Conservation (phyloP, 352 stramenopile genomes). For the Pythium phragmitis region DNA sequence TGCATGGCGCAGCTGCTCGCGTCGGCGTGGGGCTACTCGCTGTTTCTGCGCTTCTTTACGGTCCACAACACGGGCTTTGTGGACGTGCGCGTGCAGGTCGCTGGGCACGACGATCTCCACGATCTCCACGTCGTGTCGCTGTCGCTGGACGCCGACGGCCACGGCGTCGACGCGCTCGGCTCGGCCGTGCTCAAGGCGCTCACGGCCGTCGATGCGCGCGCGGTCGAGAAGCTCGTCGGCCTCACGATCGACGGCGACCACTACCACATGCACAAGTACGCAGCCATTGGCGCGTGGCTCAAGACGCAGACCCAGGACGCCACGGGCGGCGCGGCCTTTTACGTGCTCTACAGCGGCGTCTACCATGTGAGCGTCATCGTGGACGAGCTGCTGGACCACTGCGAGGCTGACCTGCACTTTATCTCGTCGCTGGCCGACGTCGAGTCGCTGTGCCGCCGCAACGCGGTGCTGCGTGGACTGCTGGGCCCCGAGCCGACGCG, state of each 20-base stretch:
- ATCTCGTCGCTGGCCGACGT: slow-evolving; percentile 36
- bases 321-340: slow-evolving; percentile 36
- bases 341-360: slow-evolving; percentile 40
- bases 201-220: slow-evolving; percentile 33
- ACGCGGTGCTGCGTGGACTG: slow-evolving; percentile 23
- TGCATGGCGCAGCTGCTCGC: slow-evolving; percentile 36
- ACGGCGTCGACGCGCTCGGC: slow-evolving; percentile 32
- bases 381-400: slow-evolving; percentile 45
- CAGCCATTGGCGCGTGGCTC: slow-evolving; percentile 30
- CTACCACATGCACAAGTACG: slow-evolving; percentile 43
- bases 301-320: slow-evolving; percentile 26
- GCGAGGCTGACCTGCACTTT: slow-evolving; percentile 39
- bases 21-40: slow-evolving; percentile 41
- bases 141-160: slow-evolving; percentile 34
- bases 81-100: slow-evolving; percentile 40
- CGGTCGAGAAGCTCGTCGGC: slow-evolving; percentile 45
- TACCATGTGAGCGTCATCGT: slow-evolving; percentile 46
- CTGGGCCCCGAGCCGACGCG: slow-evolving; percentile 27
- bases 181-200: slow-evolving; percentile 30
- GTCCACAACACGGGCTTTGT: slow-evolving; percentile 39
- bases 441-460: slow-evolving; percentile 32
- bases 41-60: slow-evolving; percentile 41
- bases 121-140: slow-evolving; percentile 47
- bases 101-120: slow-evolving; percentile 44
- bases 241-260: slow-evolving; percentile 49